phyloP scores from a whole-genome alignment of 129 eudicot genomes.

The Escallonia rubra region DNA sequence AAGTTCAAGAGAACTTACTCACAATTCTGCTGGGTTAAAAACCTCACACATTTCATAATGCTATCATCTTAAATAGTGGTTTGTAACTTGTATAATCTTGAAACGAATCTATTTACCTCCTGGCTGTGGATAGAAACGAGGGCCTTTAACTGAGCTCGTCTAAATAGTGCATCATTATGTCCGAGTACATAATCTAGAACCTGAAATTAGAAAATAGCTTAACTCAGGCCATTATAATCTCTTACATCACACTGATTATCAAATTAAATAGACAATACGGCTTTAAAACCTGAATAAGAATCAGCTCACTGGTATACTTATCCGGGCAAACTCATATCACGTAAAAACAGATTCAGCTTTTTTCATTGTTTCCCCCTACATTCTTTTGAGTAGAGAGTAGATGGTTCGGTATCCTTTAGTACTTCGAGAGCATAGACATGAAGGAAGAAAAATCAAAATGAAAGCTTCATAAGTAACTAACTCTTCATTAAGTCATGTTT shows the following conservation, averaged over 20 bases:
- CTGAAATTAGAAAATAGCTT: constrained; percentile 38
- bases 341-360: too few relatives aligned
- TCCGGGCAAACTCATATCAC: too few relatives aligned
- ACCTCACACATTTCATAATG: too few relatives aligned
- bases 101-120: constrained; percentile 45
- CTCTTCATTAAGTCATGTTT: too few relatives aligned
- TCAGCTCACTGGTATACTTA: too few relatives aligned
- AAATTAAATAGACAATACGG: not conserved
- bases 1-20: not conserved
- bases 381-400: too few relatives aligned
- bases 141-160: constrained; percentile 94
- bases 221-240: not conserved
- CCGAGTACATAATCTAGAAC: constrained; percentile 78
- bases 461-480: too few relatives aligned
- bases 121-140: constrained; percentile 91
- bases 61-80: not conserved
- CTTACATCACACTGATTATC: not conserved
- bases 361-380: too few relatives aligned
- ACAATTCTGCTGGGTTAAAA: not conserved
- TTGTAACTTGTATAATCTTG: not conserved
- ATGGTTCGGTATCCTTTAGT: too few relatives aligned
- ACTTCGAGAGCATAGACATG: too few relatives aligned
- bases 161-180: constrained; percentile 81
- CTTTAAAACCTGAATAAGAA: too few relatives aligned
- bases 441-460: too few relatives aligned